These are phyloP conservation scores for Ophiosphaerella korrae DNA, from an alignment of 2,329 filamentous ascomycete species.

Conservation along the genomic window DNA sequence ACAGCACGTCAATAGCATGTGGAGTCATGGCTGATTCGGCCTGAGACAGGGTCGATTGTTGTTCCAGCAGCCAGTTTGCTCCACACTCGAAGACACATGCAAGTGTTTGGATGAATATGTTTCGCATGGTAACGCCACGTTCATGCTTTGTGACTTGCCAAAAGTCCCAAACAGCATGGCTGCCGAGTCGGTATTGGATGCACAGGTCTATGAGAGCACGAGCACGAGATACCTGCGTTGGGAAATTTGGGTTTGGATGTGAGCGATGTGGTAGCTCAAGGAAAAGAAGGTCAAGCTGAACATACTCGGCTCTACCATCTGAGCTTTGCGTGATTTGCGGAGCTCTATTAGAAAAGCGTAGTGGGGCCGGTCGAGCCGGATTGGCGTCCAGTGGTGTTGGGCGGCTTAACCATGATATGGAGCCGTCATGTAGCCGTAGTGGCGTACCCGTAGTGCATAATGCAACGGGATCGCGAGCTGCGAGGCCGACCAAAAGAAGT, in stretches of 20 bases:
- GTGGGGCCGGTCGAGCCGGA: constrained; percentile 7
- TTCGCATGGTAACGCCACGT: constrained; percentile 46
- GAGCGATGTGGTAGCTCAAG: constrained; percentile 39
- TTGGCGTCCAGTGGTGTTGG: constrained; percentile 33
- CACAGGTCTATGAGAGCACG: constrained; percentile 43
- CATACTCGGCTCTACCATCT: constrained; percentile 45
- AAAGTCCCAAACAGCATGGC: constrained; percentile 31
- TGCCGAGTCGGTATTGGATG: constrained; percentile 29
- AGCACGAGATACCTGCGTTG: constrained; percentile 37
- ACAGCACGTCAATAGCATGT: constrained; percentile 29
- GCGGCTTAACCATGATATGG: constrained; percentile 39
- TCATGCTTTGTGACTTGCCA: constrained; percentile 36
- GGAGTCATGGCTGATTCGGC: constrained; percentile 14
- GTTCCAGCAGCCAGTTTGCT: constrained; percentile 45
- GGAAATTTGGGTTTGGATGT: constrained; percentile 34
- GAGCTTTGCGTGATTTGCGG: constrained; percentile 32
- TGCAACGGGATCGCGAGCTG: constrained; percentile 48
- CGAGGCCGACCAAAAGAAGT: constrained; percentile 48
- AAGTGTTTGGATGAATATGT: constrained; percentile 50
- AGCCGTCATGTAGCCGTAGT: constrained; percentile 40
- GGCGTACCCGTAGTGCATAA: constrained; percentile 46
- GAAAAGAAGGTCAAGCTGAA: constrained; percentile 49
- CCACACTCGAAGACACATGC: constrained; percentile 50
- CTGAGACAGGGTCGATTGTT: constrained; percentile 35
- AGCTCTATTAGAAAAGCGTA: constrained; percentile 17